These are phyloP conservation scores for Nakaseomyces nivariensis DNA, from an alignment of 1,139 yeast species.

Conservation along the genomic window DNA sequence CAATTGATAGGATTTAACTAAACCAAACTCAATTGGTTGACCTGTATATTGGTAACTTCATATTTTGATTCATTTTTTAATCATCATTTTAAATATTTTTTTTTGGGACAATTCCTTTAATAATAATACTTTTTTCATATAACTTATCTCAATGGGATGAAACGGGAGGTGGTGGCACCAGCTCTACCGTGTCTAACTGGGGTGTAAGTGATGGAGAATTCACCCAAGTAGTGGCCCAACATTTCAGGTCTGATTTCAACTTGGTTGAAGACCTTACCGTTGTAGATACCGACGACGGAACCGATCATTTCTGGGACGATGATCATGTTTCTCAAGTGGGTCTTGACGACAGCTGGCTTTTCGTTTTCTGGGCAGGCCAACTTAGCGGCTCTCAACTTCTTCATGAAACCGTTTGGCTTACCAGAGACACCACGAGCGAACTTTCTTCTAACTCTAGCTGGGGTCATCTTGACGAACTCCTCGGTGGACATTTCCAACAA, in stretches of 20 bases:
- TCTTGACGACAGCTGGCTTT: conserved; percentile 97
- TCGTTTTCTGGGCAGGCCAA: conserved; percentile 86
- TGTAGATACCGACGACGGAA: conserved; percentile 97
- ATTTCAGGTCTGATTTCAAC: conserved; percentile 99
- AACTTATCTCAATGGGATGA: conserved; percentile 54
- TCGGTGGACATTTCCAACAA: conserved; percentile 91
- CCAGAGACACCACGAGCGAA: conserved; percentile 94
- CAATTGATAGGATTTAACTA: no score
- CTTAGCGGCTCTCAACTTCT: conserved; percentile 97
- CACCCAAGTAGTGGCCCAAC: conserved; percentile 99
- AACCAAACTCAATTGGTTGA: no score
- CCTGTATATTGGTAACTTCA: no score
- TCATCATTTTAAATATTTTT: no score
- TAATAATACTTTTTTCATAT: neutral
- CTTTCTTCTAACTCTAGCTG: conserved; percentile 99
- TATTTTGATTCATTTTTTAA: no score
- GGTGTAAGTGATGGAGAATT: conserved; percentile 98
- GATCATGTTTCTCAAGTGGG: conserved; percentile 99
- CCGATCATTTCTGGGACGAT: conserved; percentile 99
- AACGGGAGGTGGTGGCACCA: conserved; percentile 84
- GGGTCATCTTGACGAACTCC: conserved; percentile 93
- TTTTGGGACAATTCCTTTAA: no score
- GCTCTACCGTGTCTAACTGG: conserved; percentile 99
- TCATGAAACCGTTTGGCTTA: conserved; percentile 94
- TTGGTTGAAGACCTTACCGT: conserved; percentile 99